phyloP scores from a whole-genome alignment of 306 rosid genomes.

The Acacia acuminata region DNA sequence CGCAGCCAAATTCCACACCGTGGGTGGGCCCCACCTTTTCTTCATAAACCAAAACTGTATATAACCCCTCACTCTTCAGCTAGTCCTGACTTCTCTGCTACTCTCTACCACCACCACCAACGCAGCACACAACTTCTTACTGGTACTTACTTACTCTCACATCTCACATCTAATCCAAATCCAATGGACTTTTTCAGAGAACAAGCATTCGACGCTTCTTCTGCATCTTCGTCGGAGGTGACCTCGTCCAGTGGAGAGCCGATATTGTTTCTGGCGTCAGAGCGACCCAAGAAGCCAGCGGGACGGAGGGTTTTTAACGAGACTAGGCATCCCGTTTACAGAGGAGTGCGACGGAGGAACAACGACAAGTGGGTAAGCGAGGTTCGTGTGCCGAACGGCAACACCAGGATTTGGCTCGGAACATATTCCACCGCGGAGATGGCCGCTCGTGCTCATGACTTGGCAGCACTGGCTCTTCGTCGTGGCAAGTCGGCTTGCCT shows the following conservation, averaged over 20 bases:
- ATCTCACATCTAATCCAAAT: neutral
- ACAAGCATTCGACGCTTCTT: neutral
- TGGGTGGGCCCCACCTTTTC: too few species aligned
- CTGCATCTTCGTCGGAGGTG: slow-evolving; percentile 7
- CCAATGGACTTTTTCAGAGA: slow-evolving; percentile 13
- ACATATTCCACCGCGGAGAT: slow-evolving; percentile 76
- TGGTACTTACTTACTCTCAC: neutral
- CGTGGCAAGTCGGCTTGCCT: slow-evolving; percentile 65
- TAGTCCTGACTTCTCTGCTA: too few species aligned
- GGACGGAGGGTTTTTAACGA: slow-evolving; percentile 79
- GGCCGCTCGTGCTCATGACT: slow-evolving; percentile 96
- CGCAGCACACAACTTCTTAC: too few species aligned
- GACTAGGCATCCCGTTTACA: slow-evolving; percentile 80
- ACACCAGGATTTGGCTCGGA: slow-evolving; percentile 77
- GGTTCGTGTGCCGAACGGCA: slow-evolving; percentile 61
- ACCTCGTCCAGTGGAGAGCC: slow-evolving; percentile 28
- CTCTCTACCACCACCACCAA: too few species aligned
- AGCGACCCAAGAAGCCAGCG: slow-evolving; percentile 70
- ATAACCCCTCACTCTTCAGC: too few species aligned
- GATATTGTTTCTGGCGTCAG: slow-evolving; percentile 45
- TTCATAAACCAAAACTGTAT: too few species aligned
- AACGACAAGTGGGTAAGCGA: slow-evolving; percentile 88
- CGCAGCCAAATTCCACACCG: too few species aligned
- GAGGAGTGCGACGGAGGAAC: slow-evolving; percentile 73
- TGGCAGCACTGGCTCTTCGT: slow-evolving; percentile 58